A percentile compares a stretch with the other conserved stretches of the same genome.
Evolutionary conservation across 108 stramenopile species (phyloP).

Genomic region (Pseudonitzschia pungens): DNA sequence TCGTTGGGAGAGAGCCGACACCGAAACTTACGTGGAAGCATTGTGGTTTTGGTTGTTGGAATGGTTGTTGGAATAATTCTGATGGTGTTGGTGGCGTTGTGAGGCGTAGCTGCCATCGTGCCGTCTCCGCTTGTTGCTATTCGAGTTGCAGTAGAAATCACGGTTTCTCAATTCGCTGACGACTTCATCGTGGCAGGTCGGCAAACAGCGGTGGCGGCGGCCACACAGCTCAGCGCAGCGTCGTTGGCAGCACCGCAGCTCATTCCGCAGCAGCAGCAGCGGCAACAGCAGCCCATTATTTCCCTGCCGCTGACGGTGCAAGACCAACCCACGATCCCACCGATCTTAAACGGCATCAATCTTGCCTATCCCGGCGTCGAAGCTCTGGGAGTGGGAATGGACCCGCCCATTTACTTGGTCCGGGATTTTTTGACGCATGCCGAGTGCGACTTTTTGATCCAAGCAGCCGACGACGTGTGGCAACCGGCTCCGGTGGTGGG

Average conservation of each 20-base stretch:
- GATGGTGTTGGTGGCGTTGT: too few species aligned
- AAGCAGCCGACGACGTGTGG: slow-evolving; percentile 63
- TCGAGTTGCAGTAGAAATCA: neutral
- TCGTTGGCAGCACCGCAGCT: neutral
- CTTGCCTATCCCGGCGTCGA: slow-evolving; percentile 72
- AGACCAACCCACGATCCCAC: slow-evolving; percentile 64
- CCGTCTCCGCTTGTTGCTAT: neutral
- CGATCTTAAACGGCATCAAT: slow-evolving; percentile 87
- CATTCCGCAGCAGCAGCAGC: too few species aligned
- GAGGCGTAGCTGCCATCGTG: neutral
- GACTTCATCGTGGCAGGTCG: neutral
- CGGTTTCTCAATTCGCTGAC: too few species aligned
- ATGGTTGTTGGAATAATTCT: too few species aligned
- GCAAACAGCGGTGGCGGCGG: neutral
- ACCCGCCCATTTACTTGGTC: slow-evolving; percentile 78
- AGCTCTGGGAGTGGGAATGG: slow-evolving; percentile 49
- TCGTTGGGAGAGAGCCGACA: neutral
- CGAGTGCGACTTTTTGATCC: slow-evolving; percentile 82
- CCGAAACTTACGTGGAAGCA: neutral
- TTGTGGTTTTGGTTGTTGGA: neutral
- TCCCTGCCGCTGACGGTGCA: slow-evolving; percentile 51
- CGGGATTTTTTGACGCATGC: slow-evolving; percentile 74
- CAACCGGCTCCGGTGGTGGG: slow-evolving; percentile 87
- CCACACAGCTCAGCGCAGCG: too few species aligned
- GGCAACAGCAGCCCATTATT: slow-evolving; percentile 1